Conservation (phyloP, 2,329 filamentous ascomycete genomes). For the Clonostachys rhizophaga region DNA sequence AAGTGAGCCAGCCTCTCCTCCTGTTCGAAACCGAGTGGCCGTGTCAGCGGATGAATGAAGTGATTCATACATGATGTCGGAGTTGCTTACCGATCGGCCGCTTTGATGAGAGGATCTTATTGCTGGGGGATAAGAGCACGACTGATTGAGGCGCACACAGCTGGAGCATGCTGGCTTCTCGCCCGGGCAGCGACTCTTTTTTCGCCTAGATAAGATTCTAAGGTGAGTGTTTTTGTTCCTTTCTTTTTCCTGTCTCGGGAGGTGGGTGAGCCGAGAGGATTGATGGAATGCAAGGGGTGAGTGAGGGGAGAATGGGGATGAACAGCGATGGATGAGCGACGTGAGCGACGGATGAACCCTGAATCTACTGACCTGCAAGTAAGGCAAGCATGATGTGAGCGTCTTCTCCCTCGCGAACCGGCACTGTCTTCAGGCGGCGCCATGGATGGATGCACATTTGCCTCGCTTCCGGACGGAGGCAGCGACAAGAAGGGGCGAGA, state of each 20-base stretch:
- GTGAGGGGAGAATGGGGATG: too few species aligned
- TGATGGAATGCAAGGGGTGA: background rate
- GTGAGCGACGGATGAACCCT: too few species aligned
- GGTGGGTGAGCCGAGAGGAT: background rate
- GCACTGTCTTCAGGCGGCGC: conserved; percentile 17
- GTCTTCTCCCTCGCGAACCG: conserved; percentile 25
- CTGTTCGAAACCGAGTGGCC: conserved; percentile 16
- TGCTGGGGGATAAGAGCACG: conserved; percentile 36
- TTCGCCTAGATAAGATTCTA: conserved; percentile 9
- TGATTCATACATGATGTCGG: background rate
- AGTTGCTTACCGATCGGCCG: conserved; percentile 35
- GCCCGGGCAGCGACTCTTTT: conserved; percentile 46
- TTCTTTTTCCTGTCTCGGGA: too few species aligned
- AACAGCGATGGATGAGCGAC: background rate
- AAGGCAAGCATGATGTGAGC: conserved; percentile 36
- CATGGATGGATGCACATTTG: too few species aligned
- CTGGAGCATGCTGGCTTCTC: conserved; percentile 46
- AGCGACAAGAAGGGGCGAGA: too few species aligned
- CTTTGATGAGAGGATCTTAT: conserved; percentile 24
- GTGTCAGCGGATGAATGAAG: background rate
- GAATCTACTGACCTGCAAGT: conserved; percentile 36
- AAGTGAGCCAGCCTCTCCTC: conserved; percentile 44
- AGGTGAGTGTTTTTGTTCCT: too few species aligned
- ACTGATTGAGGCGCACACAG: conserved; percentile 40
- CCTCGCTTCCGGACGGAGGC: too few species aligned